A percentile compares a stretch with the other conserved stretches of the same genome.
Evolutionary conservation across 805 yeast species (phyloP).

Genomic region (Lachancea waltii): DNA sequence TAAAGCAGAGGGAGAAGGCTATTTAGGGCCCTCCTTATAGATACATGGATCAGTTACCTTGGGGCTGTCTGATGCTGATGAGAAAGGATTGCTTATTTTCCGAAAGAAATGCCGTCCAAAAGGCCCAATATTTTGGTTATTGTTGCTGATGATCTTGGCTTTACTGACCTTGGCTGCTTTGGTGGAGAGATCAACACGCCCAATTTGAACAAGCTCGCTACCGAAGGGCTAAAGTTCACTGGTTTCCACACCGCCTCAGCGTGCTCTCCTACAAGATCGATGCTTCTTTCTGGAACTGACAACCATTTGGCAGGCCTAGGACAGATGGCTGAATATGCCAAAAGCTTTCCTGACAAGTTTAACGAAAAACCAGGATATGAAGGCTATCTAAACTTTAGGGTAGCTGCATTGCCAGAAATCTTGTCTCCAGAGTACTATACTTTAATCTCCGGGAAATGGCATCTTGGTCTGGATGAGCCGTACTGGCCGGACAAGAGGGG

Average conservation of each 20-base stretch:
- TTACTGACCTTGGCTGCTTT: constrained; percentile 47
- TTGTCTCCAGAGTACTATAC: constrained; percentile 44
- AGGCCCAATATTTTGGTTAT: constrained; percentile 47
- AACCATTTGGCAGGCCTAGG: constrained; percentile 57
- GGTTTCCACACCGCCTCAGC: constrained; percentile 61
- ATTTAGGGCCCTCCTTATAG: too few relatives aligned
- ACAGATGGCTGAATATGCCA: constrained; percentile 46
- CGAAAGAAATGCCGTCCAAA: constrained; percentile 1
- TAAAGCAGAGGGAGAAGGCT: too few relatives aligned
- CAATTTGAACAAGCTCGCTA: constrained; percentile 39
- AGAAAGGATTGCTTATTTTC: too few relatives aligned
- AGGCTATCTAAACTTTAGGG: constrained; percentile 45
- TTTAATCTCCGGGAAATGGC: constrained; percentile 56
- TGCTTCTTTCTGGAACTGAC: constrained; percentile 55
- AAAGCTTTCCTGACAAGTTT: constrained; percentile 29
- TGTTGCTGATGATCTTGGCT: constrained; percentile 58
- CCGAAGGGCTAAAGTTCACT: constrained; percentile 43
- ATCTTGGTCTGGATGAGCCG: constrained; percentile 44
- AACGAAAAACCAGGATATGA: constrained; percentile 48
- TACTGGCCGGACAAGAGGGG: constrained; percentile 46
- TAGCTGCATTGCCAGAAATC: constrained; percentile 49
- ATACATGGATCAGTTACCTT: too few relatives aligned
- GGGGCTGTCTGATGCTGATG: too few relatives aligned
- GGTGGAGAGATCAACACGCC: constrained; percentile 58
- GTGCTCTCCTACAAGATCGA: constrained; percentile 58